These are phyloP conservation scores for Paramarasmius palmivorus DNA, from an alignment of 1,284 basidiomycete genomes.

Conservation along the genomic window DNA sequence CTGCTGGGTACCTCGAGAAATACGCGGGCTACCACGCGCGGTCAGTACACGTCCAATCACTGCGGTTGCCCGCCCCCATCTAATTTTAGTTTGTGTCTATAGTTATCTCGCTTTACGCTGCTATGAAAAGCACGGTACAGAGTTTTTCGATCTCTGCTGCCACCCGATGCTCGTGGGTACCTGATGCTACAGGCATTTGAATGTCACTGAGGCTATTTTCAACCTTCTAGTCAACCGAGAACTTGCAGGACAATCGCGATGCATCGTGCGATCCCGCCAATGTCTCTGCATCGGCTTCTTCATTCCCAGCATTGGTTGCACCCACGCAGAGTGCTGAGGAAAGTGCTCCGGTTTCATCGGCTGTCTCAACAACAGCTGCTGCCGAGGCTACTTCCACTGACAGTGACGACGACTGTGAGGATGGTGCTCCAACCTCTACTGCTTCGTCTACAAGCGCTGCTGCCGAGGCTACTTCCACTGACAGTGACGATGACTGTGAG, in stretches of 20 bases:
- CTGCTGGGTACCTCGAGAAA: slow-evolving; percentile 44
- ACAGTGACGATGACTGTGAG: too few relatives aligned
- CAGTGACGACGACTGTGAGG: not conserved
- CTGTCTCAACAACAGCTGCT: too few relatives aligned
- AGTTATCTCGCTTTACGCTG: slow-evolving; percentile 59
- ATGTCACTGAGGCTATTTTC: not conserved
- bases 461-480: too few relatives aligned
- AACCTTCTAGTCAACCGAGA: slow-evolving; percentile 43
- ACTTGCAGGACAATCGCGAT: slow-evolving; percentile 44
- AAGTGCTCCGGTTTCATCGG: too few relatives aligned
- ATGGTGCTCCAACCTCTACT: too few relatives aligned
- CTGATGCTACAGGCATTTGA: not conserved
- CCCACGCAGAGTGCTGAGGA: slow-evolving; percentile 4
- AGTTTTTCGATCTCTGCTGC: slow-evolving; percentile 63
- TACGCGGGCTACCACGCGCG: slow-evolving; percentile 69
- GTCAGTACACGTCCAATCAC: not conserved
- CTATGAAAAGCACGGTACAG: slow-evolving; percentile 58
- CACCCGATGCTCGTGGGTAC: slow-evolving; percentile 47
- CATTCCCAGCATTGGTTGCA: slow-evolving; percentile 1
- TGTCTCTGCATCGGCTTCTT: slow-evolving; percentile 20
- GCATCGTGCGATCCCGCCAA: slow-evolving; percentile 47
- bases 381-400: too few relatives aligned
- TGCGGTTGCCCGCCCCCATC: not conserved
- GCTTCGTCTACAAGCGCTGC: too few relatives aligned
- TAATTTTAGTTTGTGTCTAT: not conserved